A percentile compares a stretch with the other conserved stretches of the same genome.
Evolutionary conservation across 768 basidiomycete genomes (phyloP).

Genomic region (Xerocomellus amylosporus): DNA sequence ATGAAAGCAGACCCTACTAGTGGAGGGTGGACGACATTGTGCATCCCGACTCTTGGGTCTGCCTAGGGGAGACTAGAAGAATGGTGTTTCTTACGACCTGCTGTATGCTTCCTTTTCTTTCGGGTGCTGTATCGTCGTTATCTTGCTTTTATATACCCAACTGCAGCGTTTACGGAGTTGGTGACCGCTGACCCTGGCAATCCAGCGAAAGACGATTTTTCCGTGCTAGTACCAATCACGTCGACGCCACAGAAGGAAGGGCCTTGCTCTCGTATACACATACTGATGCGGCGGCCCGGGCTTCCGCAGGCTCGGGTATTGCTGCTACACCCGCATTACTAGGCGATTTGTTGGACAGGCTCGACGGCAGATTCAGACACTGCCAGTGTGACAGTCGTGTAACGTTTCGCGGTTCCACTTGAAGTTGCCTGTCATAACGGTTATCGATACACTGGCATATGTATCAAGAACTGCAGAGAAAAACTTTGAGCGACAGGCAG

Average conservation of each 20-base stretch:
- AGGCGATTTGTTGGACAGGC: background rate
- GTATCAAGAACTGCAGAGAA: background rate
- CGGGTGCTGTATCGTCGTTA: background rate
- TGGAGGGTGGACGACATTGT: no score
- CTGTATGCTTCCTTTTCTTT: background rate
- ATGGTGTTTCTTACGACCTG: background rate
- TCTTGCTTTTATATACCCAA: no score
- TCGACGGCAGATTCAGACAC: background rate
- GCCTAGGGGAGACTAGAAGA: no score
- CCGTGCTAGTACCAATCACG: background rate
- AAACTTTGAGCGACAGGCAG: background rate
- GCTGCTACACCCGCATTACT: no score
- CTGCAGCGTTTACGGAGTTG: background rate
- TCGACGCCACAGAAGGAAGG: conserved; percentile 3
- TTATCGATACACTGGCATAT: no score
- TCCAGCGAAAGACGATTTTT: background rate
- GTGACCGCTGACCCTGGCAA: background rate
- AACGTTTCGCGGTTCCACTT: no score
- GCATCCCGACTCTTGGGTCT: no score
- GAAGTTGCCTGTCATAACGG: background rate
- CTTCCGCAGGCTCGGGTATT: background rate
- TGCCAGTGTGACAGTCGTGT: no score
- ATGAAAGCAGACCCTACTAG: no score
- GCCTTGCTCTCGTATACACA: background rate
- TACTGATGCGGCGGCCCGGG: no score